A percentile compares a stretch with the other conserved stretches of the same genome.
Conservation (phyloP, 345 rosid genomes). For the Corchorus olitorius region DNA sequence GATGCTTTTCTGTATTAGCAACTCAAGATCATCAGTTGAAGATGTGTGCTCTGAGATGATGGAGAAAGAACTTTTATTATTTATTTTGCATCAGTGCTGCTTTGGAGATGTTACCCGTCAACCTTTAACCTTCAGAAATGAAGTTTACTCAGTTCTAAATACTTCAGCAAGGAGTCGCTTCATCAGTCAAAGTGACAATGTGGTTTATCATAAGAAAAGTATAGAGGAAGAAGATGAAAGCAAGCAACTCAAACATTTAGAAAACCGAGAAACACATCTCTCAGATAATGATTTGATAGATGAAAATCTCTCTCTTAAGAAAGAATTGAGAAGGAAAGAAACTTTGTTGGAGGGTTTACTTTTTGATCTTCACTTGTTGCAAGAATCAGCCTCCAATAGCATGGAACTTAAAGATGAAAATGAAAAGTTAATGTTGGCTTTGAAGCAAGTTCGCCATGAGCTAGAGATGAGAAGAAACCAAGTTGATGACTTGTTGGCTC, state of each 20-base stretch:
- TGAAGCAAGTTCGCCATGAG: slow-evolving; percentile 57
- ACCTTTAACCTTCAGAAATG: slow-evolving; percentile 33
- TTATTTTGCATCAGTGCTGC: slow-evolving; percentile 52
- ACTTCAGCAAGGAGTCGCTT: slow-evolving; percentile 21
- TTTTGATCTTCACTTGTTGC: slow-evolving; percentile 86
- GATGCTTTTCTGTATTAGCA: slow-evolving; percentile 36
- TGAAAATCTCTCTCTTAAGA: slow-evolving; percentile 63
- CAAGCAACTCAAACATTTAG: slow-evolving; percentile 32
- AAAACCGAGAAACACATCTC: slow-evolving; percentile 33
- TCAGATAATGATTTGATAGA: slow-evolving; percentile 32
- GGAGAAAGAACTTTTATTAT: slow-evolving; percentile 60
- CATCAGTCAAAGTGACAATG: slow-evolving; percentile 20
- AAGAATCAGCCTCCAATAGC: slow-evolving; percentile 77
- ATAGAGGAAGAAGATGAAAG: slow-evolving; percentile 26
- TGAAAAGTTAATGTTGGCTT: slow-evolving; percentile 49
- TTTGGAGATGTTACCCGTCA: slow-evolving; percentile 40
- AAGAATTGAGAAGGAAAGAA: slow-evolving; percentile 79
- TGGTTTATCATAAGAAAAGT: slow-evolving; percentile 27
- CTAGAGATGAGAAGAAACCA: slow-evolving; percentile 65
- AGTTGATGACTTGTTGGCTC: slow-evolving; percentile 57
- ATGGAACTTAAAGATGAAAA: slow-evolving; percentile 75
- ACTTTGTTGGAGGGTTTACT: slow-evolving; percentile 75
- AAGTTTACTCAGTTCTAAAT: slow-evolving; percentile 18
- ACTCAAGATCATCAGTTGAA: slow-evolving; percentile 58
- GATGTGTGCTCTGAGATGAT: slow-evolving; percentile 50